Percentiles rank a stretch among this genome's conserved stretches.
These are phyloP conservation scores for Hamamelis virginiana DNA, from an alignment of 164 flowering plant genomes.

Conservation along the genomic window DNA sequence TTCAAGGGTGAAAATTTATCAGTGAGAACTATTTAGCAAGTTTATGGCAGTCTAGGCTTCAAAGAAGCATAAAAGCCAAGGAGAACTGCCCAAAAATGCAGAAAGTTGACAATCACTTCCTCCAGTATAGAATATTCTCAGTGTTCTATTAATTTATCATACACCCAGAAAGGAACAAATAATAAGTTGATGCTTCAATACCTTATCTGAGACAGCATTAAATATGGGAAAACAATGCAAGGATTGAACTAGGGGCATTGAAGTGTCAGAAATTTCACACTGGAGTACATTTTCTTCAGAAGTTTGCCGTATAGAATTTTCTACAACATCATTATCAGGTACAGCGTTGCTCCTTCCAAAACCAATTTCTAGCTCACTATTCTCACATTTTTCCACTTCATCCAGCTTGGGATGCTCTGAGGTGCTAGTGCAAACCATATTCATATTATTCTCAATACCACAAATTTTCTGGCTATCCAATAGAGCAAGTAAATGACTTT, in stretches of 20 bases:
- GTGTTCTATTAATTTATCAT: background rate
- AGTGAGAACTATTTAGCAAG: background rate
- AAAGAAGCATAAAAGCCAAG: background rate
- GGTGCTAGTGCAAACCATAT: conserved; percentile 15
- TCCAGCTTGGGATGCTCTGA: conserved; percentile 17
- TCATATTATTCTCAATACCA: conserved; percentile 15
- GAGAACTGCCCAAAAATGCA: background rate
- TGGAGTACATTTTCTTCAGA: conserved; percentile 17
- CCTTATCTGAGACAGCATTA: conserved; percentile 27
- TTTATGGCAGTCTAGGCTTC: background rate
- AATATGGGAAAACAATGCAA: conserved; percentile 18
- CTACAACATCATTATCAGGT: conserved; percentile 6
- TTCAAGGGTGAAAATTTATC: background rate
- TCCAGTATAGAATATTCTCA: background rate
- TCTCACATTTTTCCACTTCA: conserved; percentile 22
- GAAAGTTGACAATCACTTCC: background rate
- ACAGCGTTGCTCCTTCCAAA: conserved; percentile 16
- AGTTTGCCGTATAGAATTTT: conserved; percentile 7
- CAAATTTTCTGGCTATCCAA: background rate
- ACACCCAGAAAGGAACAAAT: background rate
- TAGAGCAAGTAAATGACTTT: background rate
- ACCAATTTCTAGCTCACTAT: conserved; percentile 19
- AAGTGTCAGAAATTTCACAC: conserved; percentile 18
- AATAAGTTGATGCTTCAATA: conserved; percentile 14
- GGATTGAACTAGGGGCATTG: conserved; percentile 18